Base-by-base conservation (phyloP, 164 flowering plant genomes). In the Stephania japonica region DNA sequence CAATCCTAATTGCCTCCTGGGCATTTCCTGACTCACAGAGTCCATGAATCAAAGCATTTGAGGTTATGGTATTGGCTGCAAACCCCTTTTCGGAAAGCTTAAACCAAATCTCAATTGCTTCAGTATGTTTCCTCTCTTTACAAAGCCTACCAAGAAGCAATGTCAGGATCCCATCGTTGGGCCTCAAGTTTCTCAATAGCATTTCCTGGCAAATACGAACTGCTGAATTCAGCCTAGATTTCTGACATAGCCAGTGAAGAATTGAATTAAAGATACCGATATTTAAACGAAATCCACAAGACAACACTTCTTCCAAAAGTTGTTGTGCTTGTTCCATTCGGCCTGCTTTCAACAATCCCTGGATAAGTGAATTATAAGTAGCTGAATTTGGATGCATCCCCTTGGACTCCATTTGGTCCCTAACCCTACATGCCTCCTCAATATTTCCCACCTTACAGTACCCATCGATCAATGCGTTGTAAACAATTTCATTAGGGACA, bases 31-130 rank as follows among this genome's bases (percentile, higher is more conserved):
- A 80, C 79, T 79, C 73, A 73, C 87, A 86, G 12, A 90, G 85
- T 38, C 94, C 93, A 78, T 84, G 87, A 71, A 89, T 76, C 21
- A 91, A 80, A 69, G 98, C 91, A 85, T 91, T 92, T 32, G 89
- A 86, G 71, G 96, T 88, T 66, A 78, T 70, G 13, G 79, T 83
- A 72, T 82, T 88, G 71, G 85, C 78, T 2, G 73, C 79, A 81
- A 84, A 85, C n/a, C 90, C 89, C 79, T 81, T 89, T 38, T 78
- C 80, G 27, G 81, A 75, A 65, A 90, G 84, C 78, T 42, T 75
- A 80, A 75, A 82, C 90, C 90, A 92, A 64, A 92, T 82, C 27
- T 84, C 82, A 75, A 77, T 63, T 47, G 92, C 96, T 67, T 76
- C 83, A 13, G 73, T 79, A 76, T 81, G 84, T 59, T 84, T 82